phyloP scores from a whole-genome alignment of 164 flowering plant genomes.

The Cinnamomum chago region DNA sequence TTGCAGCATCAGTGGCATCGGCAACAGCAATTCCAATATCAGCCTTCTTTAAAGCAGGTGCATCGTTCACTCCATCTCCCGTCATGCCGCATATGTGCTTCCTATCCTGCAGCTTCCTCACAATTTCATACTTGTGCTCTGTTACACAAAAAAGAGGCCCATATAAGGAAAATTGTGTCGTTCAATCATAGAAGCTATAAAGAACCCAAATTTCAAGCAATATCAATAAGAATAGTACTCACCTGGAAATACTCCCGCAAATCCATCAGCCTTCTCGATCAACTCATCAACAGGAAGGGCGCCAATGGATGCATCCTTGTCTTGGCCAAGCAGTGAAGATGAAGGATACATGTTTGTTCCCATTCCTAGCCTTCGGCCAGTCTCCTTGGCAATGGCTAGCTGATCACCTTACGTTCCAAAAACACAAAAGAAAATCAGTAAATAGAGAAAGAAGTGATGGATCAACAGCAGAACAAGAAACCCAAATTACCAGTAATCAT shows the following conservation, averaged over 20 bases:
- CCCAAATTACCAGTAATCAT: slow-evolving; percentile 29
- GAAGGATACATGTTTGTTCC: slow-evolving; percentile 49
- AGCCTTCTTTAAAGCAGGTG: slow-evolving; percentile 44
- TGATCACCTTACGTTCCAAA: slow-evolving; percentile 28
- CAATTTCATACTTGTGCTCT: slow-evolving; percentile 44
- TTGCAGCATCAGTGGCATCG: slow-evolving; percentile 89
- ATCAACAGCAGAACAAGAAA: neutral
- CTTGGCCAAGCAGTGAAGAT: slow-evolving; percentile 33
- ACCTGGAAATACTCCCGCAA: slow-evolving; percentile 45
- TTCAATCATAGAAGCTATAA: neutral
- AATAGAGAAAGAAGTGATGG: neutral
- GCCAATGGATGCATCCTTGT: slow-evolving; percentile 37
- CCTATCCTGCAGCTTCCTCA: slow-evolving; percentile 35
- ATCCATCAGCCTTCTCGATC: slow-evolving; percentile 46
- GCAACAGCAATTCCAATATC: slow-evolving; percentile 46
- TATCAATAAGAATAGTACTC: neutral
- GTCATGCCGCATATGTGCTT: slow-evolving; percentile 49
- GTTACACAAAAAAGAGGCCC: neutral
- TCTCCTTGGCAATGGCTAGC: slow-evolving; percentile 43
- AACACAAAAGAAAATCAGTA: neutral
- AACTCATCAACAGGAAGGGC: slow-evolving; percentile 39
- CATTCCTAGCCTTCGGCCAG: slow-evolving; percentile 44
- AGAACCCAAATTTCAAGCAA: neutral
- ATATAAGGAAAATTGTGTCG: neutral
- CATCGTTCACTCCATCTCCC: slow-evolving; percentile 48